These are phyloP conservation scores for Globisporangium takayamanum DNA, from an alignment of 352 stramenopile genomes.

Conservation along the genomic window DNA sequence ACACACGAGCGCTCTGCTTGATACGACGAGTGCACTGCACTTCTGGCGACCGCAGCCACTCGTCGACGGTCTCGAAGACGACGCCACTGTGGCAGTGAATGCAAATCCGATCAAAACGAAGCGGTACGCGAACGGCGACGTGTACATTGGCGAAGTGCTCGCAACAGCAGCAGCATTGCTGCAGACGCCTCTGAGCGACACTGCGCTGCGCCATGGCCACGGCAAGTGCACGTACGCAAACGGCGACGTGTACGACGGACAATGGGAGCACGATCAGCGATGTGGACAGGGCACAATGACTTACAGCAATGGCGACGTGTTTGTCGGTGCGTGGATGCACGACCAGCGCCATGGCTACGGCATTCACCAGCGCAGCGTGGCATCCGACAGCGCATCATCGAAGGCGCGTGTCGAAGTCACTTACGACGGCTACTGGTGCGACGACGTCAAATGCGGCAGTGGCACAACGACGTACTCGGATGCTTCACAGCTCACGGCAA, in stretches of 20 bases:
- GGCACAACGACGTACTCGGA: conserved; percentile 62
- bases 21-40: conserved; percentile 37
- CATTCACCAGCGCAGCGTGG: conserved; percentile 26
- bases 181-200: conserved; percentile 7
- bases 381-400: background rate
- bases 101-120: conserved; percentile 40
- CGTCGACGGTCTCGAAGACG: conserved; percentile 19
- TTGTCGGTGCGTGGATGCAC: conserved; percentile 44
- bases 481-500: conserved; percentile 31
- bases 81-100: conserved; percentile 22
- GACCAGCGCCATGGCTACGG: conserved; percentile 47
- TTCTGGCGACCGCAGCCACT: conserved; percentile 54
- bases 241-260: conserved; percentile 58
- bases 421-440: conserved; percentile 76
- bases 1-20: conserved; percentile 22
- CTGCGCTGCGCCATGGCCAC: conserved; percentile 34
- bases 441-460: conserved; percentile 44
- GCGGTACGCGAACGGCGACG: conserved; percentile 47
- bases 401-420: conserved; percentile 15
- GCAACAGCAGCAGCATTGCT: background rate
- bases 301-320: conserved; percentile 41
- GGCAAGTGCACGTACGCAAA: conserved; percentile 57
- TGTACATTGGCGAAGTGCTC: conserved; percentile 62
- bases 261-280: conserved; percentile 46
- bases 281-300: conserved; percentile 47